Evolutionary conservation across 2,329 filamentous ascomycete species (phyloP).

Genomic region (Penicillium fuscoglaucum): DNA sequence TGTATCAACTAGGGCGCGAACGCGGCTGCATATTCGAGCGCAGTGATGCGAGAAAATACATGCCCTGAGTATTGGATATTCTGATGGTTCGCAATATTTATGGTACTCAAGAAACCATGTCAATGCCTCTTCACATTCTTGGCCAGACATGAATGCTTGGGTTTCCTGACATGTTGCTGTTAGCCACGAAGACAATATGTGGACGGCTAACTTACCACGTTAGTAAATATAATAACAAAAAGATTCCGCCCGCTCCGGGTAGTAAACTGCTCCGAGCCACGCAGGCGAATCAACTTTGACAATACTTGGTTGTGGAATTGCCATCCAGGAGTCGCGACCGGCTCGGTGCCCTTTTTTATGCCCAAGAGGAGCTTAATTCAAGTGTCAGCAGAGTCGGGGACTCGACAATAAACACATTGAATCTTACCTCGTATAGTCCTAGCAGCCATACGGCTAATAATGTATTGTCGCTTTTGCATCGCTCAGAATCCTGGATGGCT

Average conservation of each 20-base stretch:
- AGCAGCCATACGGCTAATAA: neutral
- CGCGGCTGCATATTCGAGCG: neutral
- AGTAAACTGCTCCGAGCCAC: neutral
- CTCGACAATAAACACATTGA: neutral
- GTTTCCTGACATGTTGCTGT: neutral
- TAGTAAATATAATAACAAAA: neutral
- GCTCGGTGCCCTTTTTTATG: neutral
- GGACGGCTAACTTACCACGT: neutral
- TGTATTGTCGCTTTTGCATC: neutral
- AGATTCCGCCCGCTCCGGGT: neutral
- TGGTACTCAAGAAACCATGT: neutral
- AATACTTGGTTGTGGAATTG: neutral
- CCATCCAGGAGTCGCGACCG: neutral
- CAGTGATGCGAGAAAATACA: neutral
- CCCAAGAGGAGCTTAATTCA: neutral
- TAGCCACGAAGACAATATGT: neutral
- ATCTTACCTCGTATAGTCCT: neutral
- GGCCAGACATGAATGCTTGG: neutral
- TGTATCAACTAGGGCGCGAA: neutral
- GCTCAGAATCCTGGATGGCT: neutral
- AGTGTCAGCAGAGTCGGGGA: neutral
- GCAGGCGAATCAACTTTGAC: neutral
- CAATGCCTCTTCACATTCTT: neutral
- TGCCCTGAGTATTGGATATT: neutral
- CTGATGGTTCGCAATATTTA: neutral